These are phyloP conservation scores for Wolfiporia cocos DNA, from an alignment of 1,284 basidiomycete genomes.

Conservation along the genomic window DNA sequence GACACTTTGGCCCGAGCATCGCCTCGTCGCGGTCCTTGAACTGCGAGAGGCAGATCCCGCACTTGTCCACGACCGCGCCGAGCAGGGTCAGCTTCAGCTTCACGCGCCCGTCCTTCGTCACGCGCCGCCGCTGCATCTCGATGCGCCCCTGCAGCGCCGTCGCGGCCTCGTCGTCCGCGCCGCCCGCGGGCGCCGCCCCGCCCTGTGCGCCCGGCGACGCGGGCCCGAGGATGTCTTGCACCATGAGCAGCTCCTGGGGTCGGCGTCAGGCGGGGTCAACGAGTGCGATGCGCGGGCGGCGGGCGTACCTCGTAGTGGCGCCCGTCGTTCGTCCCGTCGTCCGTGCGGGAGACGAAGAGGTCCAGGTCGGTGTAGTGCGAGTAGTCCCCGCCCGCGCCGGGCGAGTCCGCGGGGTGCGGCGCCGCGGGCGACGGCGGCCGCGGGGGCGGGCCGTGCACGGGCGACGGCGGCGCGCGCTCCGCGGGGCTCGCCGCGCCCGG, in stretches of 20 bases:
- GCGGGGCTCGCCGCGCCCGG: too few species aligned
- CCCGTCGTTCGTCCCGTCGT: constrained; percentile 36
- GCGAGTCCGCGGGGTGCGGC: not conserved
- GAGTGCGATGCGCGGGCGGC: not conserved
- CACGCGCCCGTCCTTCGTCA: constrained; percentile 64
- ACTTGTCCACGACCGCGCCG: constrained; percentile 72
- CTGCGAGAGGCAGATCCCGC: constrained; percentile 74
- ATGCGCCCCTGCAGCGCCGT: constrained; percentile 52
- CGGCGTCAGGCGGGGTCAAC: constrained; percentile 2
- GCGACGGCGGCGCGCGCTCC: too few species aligned
- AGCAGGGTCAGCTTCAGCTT: constrained; percentile 73
- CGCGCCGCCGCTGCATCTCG: constrained; percentile 59
- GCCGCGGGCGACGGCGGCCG: not conserved
- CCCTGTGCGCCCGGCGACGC: not conserved
- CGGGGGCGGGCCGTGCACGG: not conserved
- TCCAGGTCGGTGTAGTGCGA: constrained; percentile 58
- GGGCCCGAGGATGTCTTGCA: constrained; percentile 53
- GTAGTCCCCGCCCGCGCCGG: constrained; percentile 12
- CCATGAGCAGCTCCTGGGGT: constrained; percentile 45
- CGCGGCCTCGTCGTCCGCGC: constrained; percentile 20
- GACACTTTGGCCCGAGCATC: constrained; percentile 59
- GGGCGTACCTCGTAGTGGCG: constrained; percentile 53
- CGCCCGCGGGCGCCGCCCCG: not conserved
- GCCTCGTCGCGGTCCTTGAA: constrained; percentile 60
- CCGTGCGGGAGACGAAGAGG: constrained; percentile 45